Evolutionary conservation across 139 green algal species (phyloP).

Genomic region (Tetradesmus lagerheimii): DNA sequence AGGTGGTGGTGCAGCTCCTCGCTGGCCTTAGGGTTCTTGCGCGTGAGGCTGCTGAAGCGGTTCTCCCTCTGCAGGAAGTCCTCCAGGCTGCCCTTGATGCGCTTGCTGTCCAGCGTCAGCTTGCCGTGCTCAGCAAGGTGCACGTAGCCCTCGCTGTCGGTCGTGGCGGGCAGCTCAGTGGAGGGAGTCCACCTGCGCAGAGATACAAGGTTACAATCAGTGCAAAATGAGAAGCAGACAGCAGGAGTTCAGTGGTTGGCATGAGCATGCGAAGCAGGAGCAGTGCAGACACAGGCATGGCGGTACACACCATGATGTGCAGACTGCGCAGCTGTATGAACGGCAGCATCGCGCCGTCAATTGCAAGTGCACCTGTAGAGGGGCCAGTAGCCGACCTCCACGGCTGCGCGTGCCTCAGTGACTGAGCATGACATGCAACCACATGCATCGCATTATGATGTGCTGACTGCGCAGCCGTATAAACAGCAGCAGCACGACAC

Average conservation of each 20-base stretch:
- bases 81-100: slow-evolving; percentile 65
- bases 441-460: no score
- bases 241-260: no score
- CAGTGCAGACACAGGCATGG: no score
- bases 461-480: no score
- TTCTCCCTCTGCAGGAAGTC: slow-evolving; percentile 63
- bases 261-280: no score
- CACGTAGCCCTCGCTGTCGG: slow-evolving; percentile 39
- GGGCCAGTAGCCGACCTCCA: slow-evolving; percentile 66
- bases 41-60: slow-evolving; percentile 59
- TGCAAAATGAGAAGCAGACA: no score
- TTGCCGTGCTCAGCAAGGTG: slow-evolving; percentile 37
- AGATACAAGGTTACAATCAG: no score
- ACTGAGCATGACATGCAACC: slow-evolving; percentile 59
- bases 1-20: slow-evolving; percentile 54
- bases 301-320: no score
- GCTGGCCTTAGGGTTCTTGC: slow-evolving; percentile 53
- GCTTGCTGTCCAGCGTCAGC: slow-evolving; percentile 68
- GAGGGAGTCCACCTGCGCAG: slow-evolving; percentile 15
- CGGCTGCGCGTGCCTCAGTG: slow-evolving; percentile 55
- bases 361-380: slow-evolving; percentile 49
- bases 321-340: not conserved
- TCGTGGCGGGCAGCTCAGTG: slow-evolving; percentile 37
- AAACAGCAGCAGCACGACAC: no score
- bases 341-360: no score